Conservation (phyloP, 2,329 filamentous ascomycete species). For the Neonectria faginata region DNA sequence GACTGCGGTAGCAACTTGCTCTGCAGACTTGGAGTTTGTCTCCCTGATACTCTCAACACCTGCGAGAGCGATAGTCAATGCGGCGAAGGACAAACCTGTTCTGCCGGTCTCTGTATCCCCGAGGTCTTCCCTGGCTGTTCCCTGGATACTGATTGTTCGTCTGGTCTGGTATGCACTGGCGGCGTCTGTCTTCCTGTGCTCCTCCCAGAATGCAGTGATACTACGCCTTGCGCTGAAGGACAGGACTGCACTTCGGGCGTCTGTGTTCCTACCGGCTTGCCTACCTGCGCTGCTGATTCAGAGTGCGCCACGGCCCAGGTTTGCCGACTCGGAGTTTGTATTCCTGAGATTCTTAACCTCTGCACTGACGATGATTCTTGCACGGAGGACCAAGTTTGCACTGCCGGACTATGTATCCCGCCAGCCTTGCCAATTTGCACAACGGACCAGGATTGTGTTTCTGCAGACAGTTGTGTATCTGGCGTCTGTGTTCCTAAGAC, state of each 20-base stretch:
- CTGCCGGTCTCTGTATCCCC: conserved; percentile 20
- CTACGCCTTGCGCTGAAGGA: conserved; percentile 7
- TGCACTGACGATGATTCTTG: conserved; percentile 1
- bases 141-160: conserved; percentile 7
- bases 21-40: conserved; percentile 21
- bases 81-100: conserved; percentile 12
- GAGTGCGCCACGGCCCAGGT: conserved; percentile 19
- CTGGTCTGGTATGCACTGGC: conserved; percentile 15
- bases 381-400: conserved; percentile 6
- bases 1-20: conserved; percentile 20
- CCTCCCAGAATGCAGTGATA: conserved; percentile 2
- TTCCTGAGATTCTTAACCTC: conserved; percentile 8
- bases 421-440: conserved; percentile 11
- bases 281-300: conserved; percentile 16
- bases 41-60: conserved; percentile 3
- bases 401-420: conserved; percentile 9
- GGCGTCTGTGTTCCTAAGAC: conserved; percentile 13
- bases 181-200: conserved; percentile 17
- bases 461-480: conserved; percentile 18
- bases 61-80: conserved; percentile 14
- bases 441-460: conserved; percentile 11
- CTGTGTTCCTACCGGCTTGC: conserved; percentile 14
- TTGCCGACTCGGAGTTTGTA: conserved; percentile 13
- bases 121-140: conserved; percentile 19
- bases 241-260: conserved; percentile 16